Evolutionary conservation across 192 early-diverging fungal species (phyloP), one percentile per base, ranked within the genome.

Genomic region (Rhizophagus sp.): DNA sequence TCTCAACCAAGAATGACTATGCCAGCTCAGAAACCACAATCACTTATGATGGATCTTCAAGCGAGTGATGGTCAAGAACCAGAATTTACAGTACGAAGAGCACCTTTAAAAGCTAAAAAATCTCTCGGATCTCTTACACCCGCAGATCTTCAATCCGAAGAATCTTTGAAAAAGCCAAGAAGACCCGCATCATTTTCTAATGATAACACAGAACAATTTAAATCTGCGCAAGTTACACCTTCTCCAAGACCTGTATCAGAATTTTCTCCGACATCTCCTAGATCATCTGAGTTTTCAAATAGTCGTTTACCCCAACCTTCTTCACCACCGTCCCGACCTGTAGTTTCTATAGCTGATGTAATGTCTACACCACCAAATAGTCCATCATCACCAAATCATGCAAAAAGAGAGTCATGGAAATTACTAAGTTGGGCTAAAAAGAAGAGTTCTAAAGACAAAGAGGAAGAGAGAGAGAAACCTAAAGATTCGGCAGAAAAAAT

Each of bases 391-490:
- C 22, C 75, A 76, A 49, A n/a, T 36, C 7, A 13, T 3, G 27
- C 13, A 57, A 65, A 65, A 67, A 49, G 47, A 50, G 76, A 78
- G 22, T 78, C 76, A 30, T 78, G 76, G 76, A 41, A 41, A 9
- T n/a, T 78, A 41, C 63, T 61, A n/a, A 66, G n/a, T 68, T 78
- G 76, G 76, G 65, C 76, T 10, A 78, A 78, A 68, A 78, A 78
- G 52, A 78, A 78, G 30, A 65, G 65, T 22, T 78, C 68, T 52
- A 78, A 78, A 68, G 76, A 78, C n/a, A 78, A 78, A 49, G 76
- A 78, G 17, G 76, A 66, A 25, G 39, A 78, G 17, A 49, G 36
- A n/a, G 25, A 2, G 2, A 44, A 24, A 27, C n/a, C 50, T 12
- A 44, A 78, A 25, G 13, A 67, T 5, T 12, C 8, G 6, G 2